Evolutionary conservation across 2,329 filamentous ascomycete genomes (phyloP), one percentile per base, ranked within the genome.

Genomic region (Venturia carpophila): DNA sequence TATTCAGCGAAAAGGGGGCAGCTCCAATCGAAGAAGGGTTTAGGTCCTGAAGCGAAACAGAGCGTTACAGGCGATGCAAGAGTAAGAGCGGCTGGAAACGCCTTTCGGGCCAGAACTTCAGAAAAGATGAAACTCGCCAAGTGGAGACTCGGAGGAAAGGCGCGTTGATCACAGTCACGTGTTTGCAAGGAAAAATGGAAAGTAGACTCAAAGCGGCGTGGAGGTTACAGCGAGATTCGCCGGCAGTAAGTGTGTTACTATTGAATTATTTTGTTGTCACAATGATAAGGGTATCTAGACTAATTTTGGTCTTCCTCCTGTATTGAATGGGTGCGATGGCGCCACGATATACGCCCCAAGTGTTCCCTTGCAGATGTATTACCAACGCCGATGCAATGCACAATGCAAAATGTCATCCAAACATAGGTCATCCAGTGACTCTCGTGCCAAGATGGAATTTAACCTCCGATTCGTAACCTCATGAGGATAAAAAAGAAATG

Each of bases 351-450:
- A 27, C 52, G 52, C 52, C 52, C 52, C 7, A 37, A 58, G 37
- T 19, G 3, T 37, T 37, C 6, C 30, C 52, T 58, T 37, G 52
- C 52, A 58, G 17, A 58, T 58, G 19, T 58, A 37, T 58, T 58
- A 37, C 30, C 52, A 58, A 58, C 52, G 52, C 52, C 60, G n/a
- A 43, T 61, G 60, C 60, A 13, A 61, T 42, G 37, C 39, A 27
- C 21, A 45, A 61, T 61, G 60, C 39, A 27, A 27, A 45, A 61
- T 61, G 3, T 42, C 52, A 5, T 58, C 52, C 52, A 37, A 58
- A 58, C 30, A 37, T 21, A 58, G 52, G 42, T 61, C 60, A 61
- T 42, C 60, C 60, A 45, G 60, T 61, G 60, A 61, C 42, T 17
- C 39, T 61, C 13, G 27, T 43, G 39, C 43, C 37, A 7, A 45